A percentile compares a stretch with the other conserved stretches of the same genome.
phyloP scores from a whole-genome alignment of 345 rosid genomes.

The Eucalyptus fibrosa region DNA sequence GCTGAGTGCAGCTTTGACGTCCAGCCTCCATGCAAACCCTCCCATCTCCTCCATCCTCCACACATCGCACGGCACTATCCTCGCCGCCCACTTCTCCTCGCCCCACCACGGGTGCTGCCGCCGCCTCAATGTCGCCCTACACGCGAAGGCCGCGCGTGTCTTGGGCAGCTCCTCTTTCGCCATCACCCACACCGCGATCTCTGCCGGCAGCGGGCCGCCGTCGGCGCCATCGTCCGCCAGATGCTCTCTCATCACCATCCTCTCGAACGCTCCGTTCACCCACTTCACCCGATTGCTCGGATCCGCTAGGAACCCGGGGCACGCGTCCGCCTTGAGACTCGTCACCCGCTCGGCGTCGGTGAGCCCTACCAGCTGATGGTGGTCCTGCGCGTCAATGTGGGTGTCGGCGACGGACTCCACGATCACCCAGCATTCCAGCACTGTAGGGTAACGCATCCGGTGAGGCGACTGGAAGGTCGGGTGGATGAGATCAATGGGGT shows the following conservation, averaged over 20 bases:
- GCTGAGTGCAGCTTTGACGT: slow-evolving; percentile 35
- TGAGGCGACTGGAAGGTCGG: background rate
- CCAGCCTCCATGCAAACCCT: slow-evolving; percentile 61
- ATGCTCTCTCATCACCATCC: slow-evolving; percentile 6
- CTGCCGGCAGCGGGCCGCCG: background rate
- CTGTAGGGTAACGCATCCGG: background rate
- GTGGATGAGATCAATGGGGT: background rate
- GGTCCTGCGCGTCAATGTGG: background rate
- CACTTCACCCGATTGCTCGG: slow-evolving; percentile 13
- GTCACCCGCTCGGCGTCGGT: slow-evolving; percentile 18
- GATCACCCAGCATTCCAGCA: slow-evolving; percentile 34
- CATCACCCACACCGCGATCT: background rate
- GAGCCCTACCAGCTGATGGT: slow-evolving; percentile 1
- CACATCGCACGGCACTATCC: slow-evolving; percentile 44
- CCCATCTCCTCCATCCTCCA: slow-evolving; percentile 40
- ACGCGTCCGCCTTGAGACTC: slow-evolving; percentile 17
- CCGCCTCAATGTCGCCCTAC: slow-evolving; percentile 26
- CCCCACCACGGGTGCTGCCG: slow-evolving; percentile 12
- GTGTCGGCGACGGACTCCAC: slow-evolving; percentile 20
- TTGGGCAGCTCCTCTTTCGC: background rate
- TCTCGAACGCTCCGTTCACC: slow-evolving; percentile 39
- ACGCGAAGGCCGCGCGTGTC: slow-evolving; percentile 13
- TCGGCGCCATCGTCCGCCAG: background rate
- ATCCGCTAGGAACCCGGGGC: slow-evolving; percentile 46
- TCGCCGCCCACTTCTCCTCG: background rate